Evolutionary conservation across 495 filamentous ascomycete genomes (phyloP).

Genomic region (Trichodelitschia bisporula): DNA sequence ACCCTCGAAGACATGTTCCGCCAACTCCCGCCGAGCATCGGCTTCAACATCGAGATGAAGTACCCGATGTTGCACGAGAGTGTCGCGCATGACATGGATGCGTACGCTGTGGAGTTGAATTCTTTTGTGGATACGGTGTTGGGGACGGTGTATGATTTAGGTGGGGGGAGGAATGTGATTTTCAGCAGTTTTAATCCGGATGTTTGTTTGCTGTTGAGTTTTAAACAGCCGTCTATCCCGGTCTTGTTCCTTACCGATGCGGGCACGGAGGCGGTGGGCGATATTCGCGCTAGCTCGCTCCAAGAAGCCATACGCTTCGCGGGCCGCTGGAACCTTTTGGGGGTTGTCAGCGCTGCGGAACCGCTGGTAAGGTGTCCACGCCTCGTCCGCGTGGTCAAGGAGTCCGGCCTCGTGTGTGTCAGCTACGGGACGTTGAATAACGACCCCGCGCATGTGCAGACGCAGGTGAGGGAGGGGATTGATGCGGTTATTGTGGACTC

Average conservation of each 20-base stretch:
- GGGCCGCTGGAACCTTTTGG: conserved; percentile 76
- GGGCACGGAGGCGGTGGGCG: conserved; percentile 47
- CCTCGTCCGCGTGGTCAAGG: conserved; percentile 89
- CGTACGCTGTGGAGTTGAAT: conserved; percentile 89
- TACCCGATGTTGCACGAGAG: conserved; percentile 94
- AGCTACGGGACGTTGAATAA: conserved; percentile 84
- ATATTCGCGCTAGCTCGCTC: conserved; percentile 74
- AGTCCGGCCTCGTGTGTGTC: conserved; percentile 83
- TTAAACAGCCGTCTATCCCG: conserved; percentile 91
- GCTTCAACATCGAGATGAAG: conserved; percentile 98
- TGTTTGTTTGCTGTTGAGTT: conserved; percentile 73
- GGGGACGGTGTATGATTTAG: conserved; percentile 57
- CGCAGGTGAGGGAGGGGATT: conserved; percentile 89
- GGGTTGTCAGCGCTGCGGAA: conserved; percentile 64
- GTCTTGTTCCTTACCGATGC: conserved; percentile 87
- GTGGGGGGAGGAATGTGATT: conserved; percentile 56
- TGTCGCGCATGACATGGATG: conserved; percentile 92
- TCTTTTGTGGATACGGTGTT: conserved; percentile 90
- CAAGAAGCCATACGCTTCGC: conserved; percentile 94
- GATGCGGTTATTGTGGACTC: conserved; percentile 93
- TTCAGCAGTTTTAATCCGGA: conserved; percentile 96
- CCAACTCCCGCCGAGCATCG: conserved; percentile 52
- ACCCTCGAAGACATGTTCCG: conserved; percentile 84
- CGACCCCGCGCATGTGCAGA: conserved; percentile 57
- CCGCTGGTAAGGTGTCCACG: conserved; percentile 70